Percentiles rank a stretch among this genome's conserved stretches.
phyloP scores from a whole-genome alignment of 2,329 filamentous ascomycete genomes.

The Alternaria viburni region DNA sequence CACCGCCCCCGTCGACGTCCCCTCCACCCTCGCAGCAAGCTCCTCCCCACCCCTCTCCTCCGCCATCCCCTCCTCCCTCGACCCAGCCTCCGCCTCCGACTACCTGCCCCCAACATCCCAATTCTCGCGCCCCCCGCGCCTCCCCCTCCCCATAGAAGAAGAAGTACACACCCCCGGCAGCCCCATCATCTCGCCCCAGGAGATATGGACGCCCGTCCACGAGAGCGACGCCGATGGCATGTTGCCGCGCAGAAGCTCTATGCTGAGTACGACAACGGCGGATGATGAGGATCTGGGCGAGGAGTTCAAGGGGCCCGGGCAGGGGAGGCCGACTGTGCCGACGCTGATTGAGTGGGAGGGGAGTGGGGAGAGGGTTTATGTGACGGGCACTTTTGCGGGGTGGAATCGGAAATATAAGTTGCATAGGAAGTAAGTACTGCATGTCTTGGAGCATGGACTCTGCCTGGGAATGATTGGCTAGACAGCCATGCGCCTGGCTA shows the following conservation, averaged over 20 bases:
- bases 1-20: conserved; percentile 50
- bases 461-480: background rate
- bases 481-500: background rate
- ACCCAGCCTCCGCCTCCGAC: conserved; percentile 41
- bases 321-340: conserved; percentile 77
- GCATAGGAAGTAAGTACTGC: conserved; percentile 83
- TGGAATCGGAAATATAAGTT: conserved; percentile 95
- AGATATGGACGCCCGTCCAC: conserved; percentile 59
- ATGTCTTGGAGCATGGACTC: no score
- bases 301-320: conserved; percentile 69
- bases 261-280: conserved; percentile 63
- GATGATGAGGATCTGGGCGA: conserved; percentile 71
- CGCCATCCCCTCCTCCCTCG: conserved; percentile 37
- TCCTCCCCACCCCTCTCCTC: conserved; percentile 32
- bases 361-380: conserved; percentile 87
- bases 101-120: conserved; percentile 51
- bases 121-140: conserved; percentile 76
- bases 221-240: conserved; percentile 55
- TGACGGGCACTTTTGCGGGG: conserved; percentile 95
- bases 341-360: conserved; percentile 85
- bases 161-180: conserved; percentile 88
- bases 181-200: conserved; percentile 78
- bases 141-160: conserved; percentile 93
- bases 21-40: conserved; percentile 23
- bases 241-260: conserved; percentile 61